Conservation (phyloP, 768 basidiomycete genomes). For the Fistulinella prunicolor region DNA sequence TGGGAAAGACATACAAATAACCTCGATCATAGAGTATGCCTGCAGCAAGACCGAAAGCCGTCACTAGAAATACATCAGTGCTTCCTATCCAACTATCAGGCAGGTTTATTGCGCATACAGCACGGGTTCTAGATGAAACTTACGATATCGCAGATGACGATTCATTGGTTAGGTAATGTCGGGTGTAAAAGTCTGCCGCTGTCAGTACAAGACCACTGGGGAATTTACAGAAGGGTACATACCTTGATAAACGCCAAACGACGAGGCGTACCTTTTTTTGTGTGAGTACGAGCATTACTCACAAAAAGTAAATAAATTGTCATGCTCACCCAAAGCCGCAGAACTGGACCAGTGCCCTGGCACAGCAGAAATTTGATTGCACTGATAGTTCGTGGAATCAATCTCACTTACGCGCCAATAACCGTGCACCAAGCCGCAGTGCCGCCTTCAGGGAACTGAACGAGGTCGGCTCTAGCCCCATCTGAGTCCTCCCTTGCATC, state of each 20-base stretch:
- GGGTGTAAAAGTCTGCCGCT: slow-evolving; percentile 38
- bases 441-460: slow-evolving; percentile 13
- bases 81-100: slow-evolving; percentile 44
- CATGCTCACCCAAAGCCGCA: slow-evolving; percentile 29
- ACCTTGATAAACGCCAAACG: slow-evolving; percentile 45
- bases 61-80: slow-evolving; percentile 40
- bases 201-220: neutral
- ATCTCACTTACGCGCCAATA: slow-evolving; percentile 19
- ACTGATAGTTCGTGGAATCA: neutral
- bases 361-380: neutral
- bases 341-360: slow-evolving; percentile 28
- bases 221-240: neutral
- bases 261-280: slow-evolving; percentile 28
- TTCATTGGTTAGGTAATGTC: slow-evolving; percentile 33
- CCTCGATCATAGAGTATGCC: slow-evolving; percentile 53
- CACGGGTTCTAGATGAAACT: slow-evolving; percentile 9
- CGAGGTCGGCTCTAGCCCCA: neutral
- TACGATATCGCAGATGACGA: slow-evolving; percentile 38
- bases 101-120: neutral
- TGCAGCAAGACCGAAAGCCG: slow-evolving; percentile 37
- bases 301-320: neutral
- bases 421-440: slow-evolving; percentile 23
- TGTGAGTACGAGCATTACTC: neutral
- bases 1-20: slow-evolving; percentile 41
- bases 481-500: neutral